Evolutionary conservation across 2,329 filamentous ascomycete species (phyloP), one percentile per base, ranked within the genome.

Genomic region (Talaromyces sp.): DNA sequence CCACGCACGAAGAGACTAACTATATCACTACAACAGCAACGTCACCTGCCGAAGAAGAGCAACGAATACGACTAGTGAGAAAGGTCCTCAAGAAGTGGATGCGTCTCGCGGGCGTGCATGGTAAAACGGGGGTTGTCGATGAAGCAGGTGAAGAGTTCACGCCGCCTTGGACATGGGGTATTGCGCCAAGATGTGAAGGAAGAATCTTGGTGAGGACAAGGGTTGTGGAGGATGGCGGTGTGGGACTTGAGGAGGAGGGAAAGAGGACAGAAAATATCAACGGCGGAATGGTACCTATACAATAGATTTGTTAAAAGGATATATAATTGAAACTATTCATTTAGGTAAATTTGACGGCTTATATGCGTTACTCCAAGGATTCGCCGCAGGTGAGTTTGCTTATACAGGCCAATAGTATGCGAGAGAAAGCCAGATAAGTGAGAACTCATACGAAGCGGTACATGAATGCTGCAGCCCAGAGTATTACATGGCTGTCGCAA

Each of bases 111-210:
- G 87, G 88, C 0, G 79, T 96, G 22, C 82, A 87, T 66, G 82
- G 80, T 61, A 72, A 76, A 15, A 59, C 56, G 59, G 11, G 84
- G 80, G 47, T 84, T 63, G 83, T 85, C 17, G 83, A 91, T 66
- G 82, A 84, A 65, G 82, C 87, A 60, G 84, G 80, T 0, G 87
- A 88, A 67, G 84, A 87, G 60, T 87, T 90, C 37, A 79, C 79
- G 43, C 83, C 85, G 2, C 84, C 89, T 68, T 96, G 92, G 92
- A 94, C 91, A 9, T 87, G 86, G 67, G 89, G 91, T 1, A 93
- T 96, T 75, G 87, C 89, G 63, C 93, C 93, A 0, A 84, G 85
- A 64, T 67, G 94, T 9, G 92, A 96, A 74, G 92, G 91, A 1
- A 85, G 92, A 57, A 96, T 96, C 63, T 35, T 66, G 56, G 61